These are phyloP conservation scores for Colletotrichum lini DNA, from an alignment of 2,329 filamentous ascomycete genomes.

Conservation along the genomic window DNA sequence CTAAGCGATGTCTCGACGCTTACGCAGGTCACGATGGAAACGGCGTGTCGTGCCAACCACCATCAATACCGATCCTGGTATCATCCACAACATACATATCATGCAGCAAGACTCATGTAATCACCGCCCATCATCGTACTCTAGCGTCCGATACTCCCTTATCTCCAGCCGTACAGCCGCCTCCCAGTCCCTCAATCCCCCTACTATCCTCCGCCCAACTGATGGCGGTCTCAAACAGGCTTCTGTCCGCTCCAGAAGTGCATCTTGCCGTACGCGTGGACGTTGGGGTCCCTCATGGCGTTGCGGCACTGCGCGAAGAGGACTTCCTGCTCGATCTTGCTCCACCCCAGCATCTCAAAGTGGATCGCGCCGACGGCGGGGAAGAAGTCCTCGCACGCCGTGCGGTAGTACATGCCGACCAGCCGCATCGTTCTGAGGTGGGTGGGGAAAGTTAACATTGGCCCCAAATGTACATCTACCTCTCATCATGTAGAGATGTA, in stretches of 20 bases:
- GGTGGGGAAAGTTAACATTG: background rate
- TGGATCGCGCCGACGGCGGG: slow-evolving; percentile 57
- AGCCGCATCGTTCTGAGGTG: slow-evolving; percentile 52
- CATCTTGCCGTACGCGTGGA: slow-evolving; percentile 55
- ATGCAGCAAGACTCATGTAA: background rate
- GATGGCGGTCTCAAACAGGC: slow-evolving; percentile 42
- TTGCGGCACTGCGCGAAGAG: slow-evolving; percentile 48
- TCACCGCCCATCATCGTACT: background rate
- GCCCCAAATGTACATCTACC: background rate
- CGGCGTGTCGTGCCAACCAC: background rate
- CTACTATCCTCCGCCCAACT: too few species aligned
- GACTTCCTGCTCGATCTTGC: slow-evolving; percentile 46
- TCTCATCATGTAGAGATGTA: too few species aligned
- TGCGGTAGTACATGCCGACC: slow-evolving; percentile 59
- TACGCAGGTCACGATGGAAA: background rate
- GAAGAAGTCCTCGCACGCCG: slow-evolving; percentile 58
- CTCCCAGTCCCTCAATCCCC: background rate
- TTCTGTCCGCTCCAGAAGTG: slow-evolving; percentile 61
- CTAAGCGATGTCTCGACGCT: background rate
- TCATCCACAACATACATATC: too few species aligned
- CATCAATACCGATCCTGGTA: too few species aligned
- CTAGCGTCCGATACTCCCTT: slow-evolving; percentile 5
- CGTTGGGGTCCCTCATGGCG: slow-evolving; percentile 48
- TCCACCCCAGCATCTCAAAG: slow-evolving; percentile 56
- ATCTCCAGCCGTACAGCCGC: slow-evolving; percentile 10